Conservation (phyloP, 345 rosid species). For the Acer negundo region DNA sequence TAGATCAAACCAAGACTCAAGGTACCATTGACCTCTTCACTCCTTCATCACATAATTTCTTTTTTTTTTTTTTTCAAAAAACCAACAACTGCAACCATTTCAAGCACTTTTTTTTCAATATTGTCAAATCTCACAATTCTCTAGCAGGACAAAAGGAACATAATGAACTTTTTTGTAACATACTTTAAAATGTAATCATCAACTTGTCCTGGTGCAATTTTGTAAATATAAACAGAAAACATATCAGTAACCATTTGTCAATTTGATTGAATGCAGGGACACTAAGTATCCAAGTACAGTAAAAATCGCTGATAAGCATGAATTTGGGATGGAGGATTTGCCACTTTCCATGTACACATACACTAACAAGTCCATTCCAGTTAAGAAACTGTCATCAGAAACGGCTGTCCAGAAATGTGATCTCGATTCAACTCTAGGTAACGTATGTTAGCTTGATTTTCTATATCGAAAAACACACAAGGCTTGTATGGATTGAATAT, state of each 20-base stretch:
- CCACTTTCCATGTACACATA: constrained; percentile 42
- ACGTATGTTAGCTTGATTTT: not conserved
- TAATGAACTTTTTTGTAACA: too few relatives aligned
- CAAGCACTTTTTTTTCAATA: too few relatives aligned
- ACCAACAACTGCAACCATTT: not conserved
- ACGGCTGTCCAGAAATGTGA: constrained; percentile 3
- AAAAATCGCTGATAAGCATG: constrained; percentile 15
- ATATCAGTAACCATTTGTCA: too few relatives aligned
- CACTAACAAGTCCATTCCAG: constrained; percentile 22
- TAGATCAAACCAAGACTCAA: constrained; percentile 24
- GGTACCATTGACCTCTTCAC: constrained; percentile 20
- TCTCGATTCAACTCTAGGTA: constrained; percentile 26
- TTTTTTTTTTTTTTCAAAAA: not conserved
- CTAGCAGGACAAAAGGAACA: too few relatives aligned
- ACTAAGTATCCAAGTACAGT: constrained; percentile 12
- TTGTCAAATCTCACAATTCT: too few relatives aligned
- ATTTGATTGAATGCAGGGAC: constrained; percentile 28
- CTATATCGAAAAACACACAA: not conserved
- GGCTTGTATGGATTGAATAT: not conserved
- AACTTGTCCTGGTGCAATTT: too few relatives aligned
- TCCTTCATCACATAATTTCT: not conserved
- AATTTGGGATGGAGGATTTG: constrained; percentile 23
- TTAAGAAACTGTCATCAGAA: constrained; percentile 6
- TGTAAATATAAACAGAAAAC: not conserved
- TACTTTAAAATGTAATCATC: too few relatives aligned